phyloP scores from a whole-genome alignment of 2,329 filamentous ascomycete species.

The Phialophora verrucosa region DNA sequence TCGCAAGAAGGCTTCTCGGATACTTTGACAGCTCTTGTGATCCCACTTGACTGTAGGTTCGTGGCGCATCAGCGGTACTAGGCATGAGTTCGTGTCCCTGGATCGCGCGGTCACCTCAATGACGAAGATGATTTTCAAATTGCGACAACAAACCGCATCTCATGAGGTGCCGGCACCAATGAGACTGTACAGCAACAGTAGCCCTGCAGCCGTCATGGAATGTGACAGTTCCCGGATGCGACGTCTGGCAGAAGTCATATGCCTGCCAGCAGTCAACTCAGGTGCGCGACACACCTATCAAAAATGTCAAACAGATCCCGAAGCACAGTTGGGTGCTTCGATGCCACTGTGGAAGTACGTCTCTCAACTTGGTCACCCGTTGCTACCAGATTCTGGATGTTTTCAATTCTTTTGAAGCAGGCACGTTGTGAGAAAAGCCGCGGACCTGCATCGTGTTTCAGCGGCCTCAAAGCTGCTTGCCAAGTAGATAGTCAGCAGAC shows the following conservation, averaged over 20 bases:
- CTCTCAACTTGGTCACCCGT: not conserved
- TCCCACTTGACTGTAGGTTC: constrained; percentile 14
- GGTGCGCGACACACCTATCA: not conserved
- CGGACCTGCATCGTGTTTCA: not conserved
- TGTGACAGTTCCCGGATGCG: not conserved
- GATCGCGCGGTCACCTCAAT: not conserved
- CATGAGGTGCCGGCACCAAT: not conserved
- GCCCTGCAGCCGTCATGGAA: not conserved
- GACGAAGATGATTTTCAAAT: not conserved
- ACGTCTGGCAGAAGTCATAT: constrained; percentile 1
- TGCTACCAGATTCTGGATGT: not conserved
- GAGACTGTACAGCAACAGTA: not conserved
- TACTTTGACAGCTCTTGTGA: constrained; percentile 24
- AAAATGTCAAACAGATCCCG: not conserved
- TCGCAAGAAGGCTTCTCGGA: not conserved
- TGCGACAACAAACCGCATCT: not conserved
- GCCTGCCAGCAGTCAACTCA: not conserved
- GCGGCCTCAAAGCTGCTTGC: too few species aligned
- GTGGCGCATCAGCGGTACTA: not conserved
- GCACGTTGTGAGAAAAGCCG: not conserved
- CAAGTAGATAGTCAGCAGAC: too few species aligned
- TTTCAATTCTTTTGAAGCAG: not conserved
- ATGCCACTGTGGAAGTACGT: not conserved
- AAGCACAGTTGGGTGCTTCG: not conserved
- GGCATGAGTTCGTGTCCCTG: not conserved